Base-by-base conservation (phyloP, 2,329 filamentous ascomycete genomes). In the Didymella keratinophila region DNA sequence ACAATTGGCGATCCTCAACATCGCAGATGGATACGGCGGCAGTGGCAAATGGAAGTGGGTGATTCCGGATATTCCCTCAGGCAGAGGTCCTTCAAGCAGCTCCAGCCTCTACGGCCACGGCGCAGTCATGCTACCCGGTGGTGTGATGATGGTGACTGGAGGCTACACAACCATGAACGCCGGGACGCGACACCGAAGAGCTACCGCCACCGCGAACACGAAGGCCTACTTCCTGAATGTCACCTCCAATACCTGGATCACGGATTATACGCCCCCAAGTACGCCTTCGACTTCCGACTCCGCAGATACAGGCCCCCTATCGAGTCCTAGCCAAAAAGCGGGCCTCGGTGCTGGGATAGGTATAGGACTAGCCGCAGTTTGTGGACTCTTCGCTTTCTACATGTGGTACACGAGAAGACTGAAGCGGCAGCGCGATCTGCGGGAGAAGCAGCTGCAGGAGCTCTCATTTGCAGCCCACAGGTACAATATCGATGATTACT, bases 1-100 rank as follows among this genome's bases (percentile, higher is more conserved):
- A 1, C 92, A 97, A 71, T 81, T 98, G 25, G 90, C 87, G 0
- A 78, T 97, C 3, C 80, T 98, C 3, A 82, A 91, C 57, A 82
- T 97, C 56, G 91, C 89, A 7, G 84, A 88, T 60, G 88, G 88
- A 4, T 95, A 91, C 71, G 90, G 88, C 9, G 81, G 81, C 12
- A 66, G 71, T 52, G 80, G 79, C 28, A 81, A 86, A 30, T 94
- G 91, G 91, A 78, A 81, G 61, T 95, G 91, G 91, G 81, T 79
- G 1, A 78, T 90, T 0, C 90, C 91, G 0, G 60, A 60, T 12
- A 70, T 78, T 0, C 70, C 80, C 4, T 83, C 75, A n/a, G 78
- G 78, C 9, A 66, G 69, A 41, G 81, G 80, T 2, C 72, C 82
- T 21, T 64, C 75, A 2, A 62, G 72, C 30, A 80, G 78, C 9